Evolutionary conservation across 148 eudicot species (phyloP).

Genomic region (Polygonum aviculare): DNA sequence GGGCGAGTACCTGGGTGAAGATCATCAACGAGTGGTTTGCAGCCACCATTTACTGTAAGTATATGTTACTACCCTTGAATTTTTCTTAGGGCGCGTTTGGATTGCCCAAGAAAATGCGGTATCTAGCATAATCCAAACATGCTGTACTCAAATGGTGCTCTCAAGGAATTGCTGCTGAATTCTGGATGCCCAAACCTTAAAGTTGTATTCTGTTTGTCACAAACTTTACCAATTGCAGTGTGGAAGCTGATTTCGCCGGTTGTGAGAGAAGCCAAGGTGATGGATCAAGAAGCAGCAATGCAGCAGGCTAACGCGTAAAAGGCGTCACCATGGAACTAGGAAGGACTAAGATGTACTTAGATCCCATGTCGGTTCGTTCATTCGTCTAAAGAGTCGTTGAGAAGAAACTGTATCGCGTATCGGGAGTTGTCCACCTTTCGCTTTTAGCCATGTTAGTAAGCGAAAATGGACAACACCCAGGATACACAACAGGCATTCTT

Average conservation of each 20-base stretch:
- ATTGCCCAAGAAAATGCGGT: too few species aligned
- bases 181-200: neutral
- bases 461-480: neutral
- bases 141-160: neutral
- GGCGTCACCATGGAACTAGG: slow-evolving; percentile 7
- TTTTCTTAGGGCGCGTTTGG: neutral
- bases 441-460: neutral
- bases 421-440: neutral
- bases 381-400: neutral
- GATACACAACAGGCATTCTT: neutral
- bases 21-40: slow-evolving; percentile 99
- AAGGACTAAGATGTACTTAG: neutral
- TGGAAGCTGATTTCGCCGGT: slow-evolving; percentile 80
- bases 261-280: slow-evolving; percentile 49
- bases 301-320: slow-evolving; percentile 17
- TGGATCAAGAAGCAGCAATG: slow-evolving; percentile 45
- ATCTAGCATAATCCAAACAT: too few species aligned
- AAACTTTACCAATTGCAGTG: slow-evolving; percentile 31
- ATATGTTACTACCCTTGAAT: neutral
- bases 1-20: slow-evolving; percentile 99
- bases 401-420: too few species aligned
- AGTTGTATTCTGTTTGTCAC: neutral
- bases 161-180: neutral
- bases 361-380: neutral
- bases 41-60: slow-evolving; percentile 81